Evolutionary conservation across 805 yeast genomes (phyloP), one percentile per base, ranked within the genome.

Genomic region (Ogataea paradorogensis): DNA sequence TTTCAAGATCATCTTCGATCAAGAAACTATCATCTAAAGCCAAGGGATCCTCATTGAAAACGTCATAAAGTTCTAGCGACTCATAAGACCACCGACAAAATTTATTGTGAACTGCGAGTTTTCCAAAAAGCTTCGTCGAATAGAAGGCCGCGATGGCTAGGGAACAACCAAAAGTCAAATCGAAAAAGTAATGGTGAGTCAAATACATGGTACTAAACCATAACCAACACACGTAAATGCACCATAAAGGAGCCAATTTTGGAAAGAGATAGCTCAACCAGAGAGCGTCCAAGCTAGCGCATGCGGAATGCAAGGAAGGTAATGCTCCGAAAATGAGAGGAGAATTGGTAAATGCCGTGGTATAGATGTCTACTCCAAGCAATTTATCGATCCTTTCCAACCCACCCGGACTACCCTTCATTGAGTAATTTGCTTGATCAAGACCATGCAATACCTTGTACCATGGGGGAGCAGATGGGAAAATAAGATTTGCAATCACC

Each of bases 131-230:
- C 58, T 80, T 81, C 38, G 87, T 79, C 51, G 80, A 74, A 46
- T 75, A 71, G 62, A 87, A 90, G 23, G 85, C 80, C 11, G 75
- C 61, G 44, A 81, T 73, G 0, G 95, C 80, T 41, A 93, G 69
- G n/a, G 80, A 74, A 2, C 96, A 91, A 15, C 99, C 99, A n/a
- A 87, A 91, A 55, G 87, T 86, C 38, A 91, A 76, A 60, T 91
- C 98, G 45, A 91, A 79, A 57, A 93, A 93, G 62, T 91, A 91
- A 65, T 91, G 99, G 64, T 91, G 99, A 0, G 97, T 91, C 56
- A 91, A 73, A 63, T 91, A 91, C 99, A 91, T 91, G 11, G 98
- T 93, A 35, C 93, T 77, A 95, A 96, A 93, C 98, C 98, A 91
- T 51, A 93, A 73, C 95, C 95, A 88, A 47, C 79, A 66, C n/a